These are phyloP conservation scores for Gelatoporia subvermispora DNA, from an alignment of 768 basidiomycete species.

Conservation along the genomic window DNA sequence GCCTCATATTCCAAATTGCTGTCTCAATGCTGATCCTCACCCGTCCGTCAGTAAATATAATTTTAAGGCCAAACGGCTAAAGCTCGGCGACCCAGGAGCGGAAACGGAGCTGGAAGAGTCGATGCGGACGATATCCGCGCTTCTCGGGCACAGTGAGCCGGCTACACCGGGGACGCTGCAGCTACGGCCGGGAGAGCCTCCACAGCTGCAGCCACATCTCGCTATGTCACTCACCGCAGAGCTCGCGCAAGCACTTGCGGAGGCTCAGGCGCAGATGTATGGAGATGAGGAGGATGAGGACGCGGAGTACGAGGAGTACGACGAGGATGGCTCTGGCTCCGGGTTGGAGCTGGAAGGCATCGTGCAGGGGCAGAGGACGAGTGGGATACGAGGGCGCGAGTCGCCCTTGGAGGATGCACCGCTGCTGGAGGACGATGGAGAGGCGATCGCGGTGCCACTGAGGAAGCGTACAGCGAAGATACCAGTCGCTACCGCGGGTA, in stretches of 20 bases:
- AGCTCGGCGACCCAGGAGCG: constrained; percentile 45
- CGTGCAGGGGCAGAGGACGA: constrained; percentile 54
- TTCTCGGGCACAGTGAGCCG: constrained; percentile 47
- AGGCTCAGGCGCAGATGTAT: constrained; percentile 59
- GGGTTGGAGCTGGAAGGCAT: constrained; percentile 35
- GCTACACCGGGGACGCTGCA: constrained; percentile 1
- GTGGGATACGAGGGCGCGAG: constrained; percentile 43
- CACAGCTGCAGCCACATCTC: constrained; percentile 51
- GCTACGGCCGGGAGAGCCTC: not conserved
- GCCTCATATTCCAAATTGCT: constrained; percentile 3
- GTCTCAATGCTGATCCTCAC: not conserved
- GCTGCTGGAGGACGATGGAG: constrained; percentile 49
- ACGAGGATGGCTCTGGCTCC: constrained; percentile 30
- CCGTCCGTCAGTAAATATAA: constrained; percentile 57
- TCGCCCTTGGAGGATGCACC: constrained; percentile 5
- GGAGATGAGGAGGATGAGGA: constrained; percentile 49
- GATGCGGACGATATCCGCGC: constrained; percentile 68
- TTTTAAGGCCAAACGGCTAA: constrained; percentile 62
- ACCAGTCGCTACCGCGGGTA: constrained; percentile 32
- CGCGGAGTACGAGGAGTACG: constrained; percentile 43
- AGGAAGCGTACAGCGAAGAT: constrained; percentile 62
- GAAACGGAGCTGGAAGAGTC: constrained; percentile 66
- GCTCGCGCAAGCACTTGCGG: constrained; percentile 75
- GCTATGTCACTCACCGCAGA: constrained; percentile 72
- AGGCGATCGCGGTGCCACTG: constrained; percentile 64